Percentiles rank a stretch among this genome's conserved stretches.
These are phyloP conservation scores for Pseudogymnoascus sp. DNA, from an alignment of 2,329 filamentous ascomycete species.

Conservation along the genomic window DNA sequence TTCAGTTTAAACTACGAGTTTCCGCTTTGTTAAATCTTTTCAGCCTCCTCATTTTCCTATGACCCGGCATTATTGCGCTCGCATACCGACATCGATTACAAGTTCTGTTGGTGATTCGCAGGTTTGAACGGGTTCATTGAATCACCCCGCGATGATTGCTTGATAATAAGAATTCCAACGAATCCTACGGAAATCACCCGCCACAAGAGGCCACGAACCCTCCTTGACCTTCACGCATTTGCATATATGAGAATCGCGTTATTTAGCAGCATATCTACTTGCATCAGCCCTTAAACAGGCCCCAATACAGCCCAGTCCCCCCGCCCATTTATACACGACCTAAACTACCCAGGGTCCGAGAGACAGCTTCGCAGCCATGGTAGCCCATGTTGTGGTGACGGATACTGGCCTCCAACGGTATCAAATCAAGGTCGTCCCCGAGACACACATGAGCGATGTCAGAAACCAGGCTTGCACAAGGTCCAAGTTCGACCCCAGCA, in stretches of 20 bases:
- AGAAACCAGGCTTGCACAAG: constrained; percentile 82
- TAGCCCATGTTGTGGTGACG: constrained; percentile 82
- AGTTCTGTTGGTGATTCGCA: not conserved
- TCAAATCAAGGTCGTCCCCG: constrained; percentile 75
- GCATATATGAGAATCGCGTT: not conserved
- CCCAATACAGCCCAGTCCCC: not conserved
- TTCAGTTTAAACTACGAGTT: not conserved
- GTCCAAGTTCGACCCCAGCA: constrained; percentile 52
- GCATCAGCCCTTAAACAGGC: not conserved
- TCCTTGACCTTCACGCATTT: not conserved
- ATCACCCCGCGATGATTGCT: constrained; percentile 25
- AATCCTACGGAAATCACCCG: constrained; percentile 21
- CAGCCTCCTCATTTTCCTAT: not conserved
- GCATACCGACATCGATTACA: not conserved
- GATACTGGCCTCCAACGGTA: constrained; percentile 70
- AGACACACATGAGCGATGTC: constrained; percentile 76
- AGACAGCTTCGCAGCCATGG: constrained; percentile 47
- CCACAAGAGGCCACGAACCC: not conserved
- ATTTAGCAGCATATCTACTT: not conserved
- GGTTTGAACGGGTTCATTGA: not conserved
- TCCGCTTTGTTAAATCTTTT: not conserved
- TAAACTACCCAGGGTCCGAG: not conserved
- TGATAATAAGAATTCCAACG: constrained; percentile 22
- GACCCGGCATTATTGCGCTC: not conserved
- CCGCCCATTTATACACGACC: not conserved